Base-by-base conservation (phyloP, 176 grass and related monocot genomes). In the Cocos nucifera region DNA sequence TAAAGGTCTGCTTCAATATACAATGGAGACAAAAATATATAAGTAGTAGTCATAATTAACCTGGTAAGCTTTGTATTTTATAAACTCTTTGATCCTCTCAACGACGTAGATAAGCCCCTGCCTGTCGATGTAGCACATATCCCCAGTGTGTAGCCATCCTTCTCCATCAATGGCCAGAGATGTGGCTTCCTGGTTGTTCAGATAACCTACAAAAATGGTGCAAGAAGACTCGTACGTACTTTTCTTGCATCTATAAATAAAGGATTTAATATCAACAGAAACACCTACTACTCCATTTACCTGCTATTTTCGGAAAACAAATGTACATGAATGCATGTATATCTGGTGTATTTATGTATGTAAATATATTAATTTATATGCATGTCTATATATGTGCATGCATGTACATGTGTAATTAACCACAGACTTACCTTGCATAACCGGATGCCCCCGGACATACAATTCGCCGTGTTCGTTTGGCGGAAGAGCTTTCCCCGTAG, bases 31-130 rank as follows among this genome's bases (percentile, higher is more conserved):
- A 14, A 44, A 44, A 44, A 12, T 67, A 22, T 35, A 23, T 3
- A 22, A 53, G 18, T 17, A 35, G 18, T 69, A 21, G 53, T 9
- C 19, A 6, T 7, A n/a, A n/a, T n/a, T n/a, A 14, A 86, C 83
- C 73, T 86, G 83, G 57, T 86, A 86, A 59, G 77, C 83, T 62
- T 81, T 86, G 64, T 74, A 86, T 35, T 86, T 81, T 21, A 86
- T 86, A 4, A 86, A 49, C 57, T 86, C 83, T 53, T 86, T 86
- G 64, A 86, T 73, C 62, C 83, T 49, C 32, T 86, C 83, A 17
- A 80, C 83, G 20, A 86, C 52, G 50, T 81, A 69, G 60, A 86
- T 8, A 26, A 62, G 57, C 10, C 83, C 83, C 2, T 22, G 20
- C 22, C 24, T 59, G 69, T 86, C 69, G 7, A 86, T 48, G 63